A percentile compares a stretch with the other conserved stretches of the same genome.
phyloP scores from a whole-genome alignment of 176 grass and related monocot genomes.

The Zea mays region Zm-B73-REFERENCE-NAM-5.0 NC_050097.1:202530501-202531000 shows the following conservation, averaged over 20 bases:
- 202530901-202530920: no score
- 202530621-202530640: not conserved
- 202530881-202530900: no score
- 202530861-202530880: not conserved
- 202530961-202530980: no score
- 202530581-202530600: constrained; percentile 13
- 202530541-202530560: constrained; percentile 91
- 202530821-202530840: not conserved
- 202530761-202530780: constrained; percentile 19
- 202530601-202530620: constrained; percentile 21
- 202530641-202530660: not conserved
- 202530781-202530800: not conserved
- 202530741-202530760: not conserved
- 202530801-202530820: not conserved
- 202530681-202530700: not conserved
- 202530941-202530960: no score
- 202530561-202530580: constrained; percentile 70
- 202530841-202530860: not conserved
- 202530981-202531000: not conserved
- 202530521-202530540: constrained; percentile 85
- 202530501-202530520: constrained; percentile 76
- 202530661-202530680: not conserved
- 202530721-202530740: constrained; percentile 2
- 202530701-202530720: not conserved
- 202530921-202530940: no score